Conservation (phyloP, 345 rosid species). For the Hypericum androsaemum region DNA sequence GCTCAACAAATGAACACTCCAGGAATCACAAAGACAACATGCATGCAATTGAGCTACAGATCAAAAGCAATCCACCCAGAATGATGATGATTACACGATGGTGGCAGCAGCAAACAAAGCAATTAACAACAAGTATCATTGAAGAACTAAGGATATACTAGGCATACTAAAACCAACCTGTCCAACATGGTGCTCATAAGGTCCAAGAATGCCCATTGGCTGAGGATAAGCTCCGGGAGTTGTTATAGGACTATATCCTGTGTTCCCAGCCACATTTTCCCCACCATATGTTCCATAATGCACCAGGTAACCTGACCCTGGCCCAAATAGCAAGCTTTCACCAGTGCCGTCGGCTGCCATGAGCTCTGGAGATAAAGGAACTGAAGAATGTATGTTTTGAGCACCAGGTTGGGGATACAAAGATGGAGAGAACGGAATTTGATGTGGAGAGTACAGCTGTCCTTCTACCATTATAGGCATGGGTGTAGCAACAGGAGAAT, state of each 20-base stretch:
- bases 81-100: not conserved
- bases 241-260: slow-evolving; percentile 27
- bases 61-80: no score
- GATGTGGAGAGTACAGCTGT: slow-evolving; percentile 39
- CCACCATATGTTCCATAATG: slow-evolving; percentile 50
- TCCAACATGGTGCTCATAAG: slow-evolving; percentile 48
- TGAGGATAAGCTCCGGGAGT: slow-evolving; percentile 46
- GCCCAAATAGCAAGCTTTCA: slow-evolving; percentile 34
- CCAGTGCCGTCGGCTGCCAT: slow-evolving; percentile 31
- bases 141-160: not conserved
- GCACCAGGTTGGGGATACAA: slow-evolving; percentile 31
- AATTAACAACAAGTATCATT: slow-evolving; percentile 1
- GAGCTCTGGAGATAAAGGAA: slow-evolving; percentile 33
- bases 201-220: slow-evolving; percentile 61
- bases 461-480: slow-evolving; percentile 47
- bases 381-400: slow-evolving; percentile 33
- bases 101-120: not conserved
- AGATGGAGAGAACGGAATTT: slow-evolving; percentile 39
- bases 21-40: no score
- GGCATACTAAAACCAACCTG: slow-evolving; percentile 28
- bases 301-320: slow-evolving; percentile 41
- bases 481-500: slow-evolving; percentile 38
- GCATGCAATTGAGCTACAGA: no score
- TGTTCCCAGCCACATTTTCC: slow-evolving; percentile 27
- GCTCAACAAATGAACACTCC: no score